phyloP scores from a whole-genome alignment of 169 alveolate species.

The Eimeria maxima region DNA sequence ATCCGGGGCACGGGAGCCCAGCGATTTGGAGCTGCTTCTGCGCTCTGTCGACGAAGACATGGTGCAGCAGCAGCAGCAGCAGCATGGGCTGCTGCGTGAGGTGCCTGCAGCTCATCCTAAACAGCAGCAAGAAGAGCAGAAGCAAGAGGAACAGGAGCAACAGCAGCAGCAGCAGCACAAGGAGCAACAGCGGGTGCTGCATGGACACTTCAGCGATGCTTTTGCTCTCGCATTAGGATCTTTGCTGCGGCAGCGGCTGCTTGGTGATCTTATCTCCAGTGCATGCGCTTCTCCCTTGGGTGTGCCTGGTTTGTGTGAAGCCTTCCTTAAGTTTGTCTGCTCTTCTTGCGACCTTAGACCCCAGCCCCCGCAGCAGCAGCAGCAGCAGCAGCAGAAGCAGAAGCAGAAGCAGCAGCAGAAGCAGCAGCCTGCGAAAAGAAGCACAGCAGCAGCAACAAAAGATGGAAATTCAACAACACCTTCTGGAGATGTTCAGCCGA shows the following conservation, averaged over 20 bases:
- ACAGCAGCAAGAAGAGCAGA: not conserved
- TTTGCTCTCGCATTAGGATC: conserved; percentile 19
- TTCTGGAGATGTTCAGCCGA: conserved; percentile 23
- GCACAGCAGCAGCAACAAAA: too few species aligned
- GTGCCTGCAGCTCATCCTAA: not conserved
- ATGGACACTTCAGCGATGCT: conserved; percentile 69
- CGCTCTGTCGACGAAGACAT: conserved; percentile 2
- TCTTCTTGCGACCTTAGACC: conserved; percentile 56
- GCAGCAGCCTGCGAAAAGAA: too few species aligned
- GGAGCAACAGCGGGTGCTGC: conserved; percentile 45
- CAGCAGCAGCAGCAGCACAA: conserved; percentile 15
- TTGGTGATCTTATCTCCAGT: conserved; percentile 8
- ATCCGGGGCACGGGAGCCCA: not conserved
- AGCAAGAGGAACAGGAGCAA: too few species aligned
- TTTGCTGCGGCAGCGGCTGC: conserved; percentile 35
- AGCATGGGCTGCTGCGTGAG: not conserved
- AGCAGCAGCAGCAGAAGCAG: too few species aligned
- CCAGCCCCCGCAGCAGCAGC: not conserved
- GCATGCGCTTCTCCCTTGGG: conserved; percentile 72
- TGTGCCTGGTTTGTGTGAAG: conserved; percentile 66
- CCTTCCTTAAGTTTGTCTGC: conserved; percentile 59
- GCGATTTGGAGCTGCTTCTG: conserved; percentile 24
- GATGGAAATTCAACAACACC: not conserved
- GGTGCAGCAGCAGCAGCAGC: conserved; percentile 65
- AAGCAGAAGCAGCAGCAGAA: too few species aligned